Evolutionary conservation across 345 rosid genomes (phyloP), one percentile per base, ranked within the genome.

Genomic region (Pistacia integerrima): DNA sequence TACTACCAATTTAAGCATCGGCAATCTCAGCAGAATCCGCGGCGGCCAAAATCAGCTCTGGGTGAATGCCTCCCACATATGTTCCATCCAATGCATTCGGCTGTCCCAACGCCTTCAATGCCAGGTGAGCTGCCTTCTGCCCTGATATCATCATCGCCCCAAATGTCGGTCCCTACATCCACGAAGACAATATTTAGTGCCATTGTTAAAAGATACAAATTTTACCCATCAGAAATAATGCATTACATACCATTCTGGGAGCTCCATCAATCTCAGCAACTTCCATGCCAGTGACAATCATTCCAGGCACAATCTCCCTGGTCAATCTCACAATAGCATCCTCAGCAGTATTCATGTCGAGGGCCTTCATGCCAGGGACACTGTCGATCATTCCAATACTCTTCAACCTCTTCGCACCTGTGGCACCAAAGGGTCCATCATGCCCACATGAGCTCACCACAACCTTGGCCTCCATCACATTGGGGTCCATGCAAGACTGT

Each of bases 111-210:
- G 97, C 75, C 78, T 86, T 92, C 73, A 95, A 79, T 0, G 97
- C 98, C 52, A 92, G 88, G 51, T 93, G 99, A 10, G 89, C 99
- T 1, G 98, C 99, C 86, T 93, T 96, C 79, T 96, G 97, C 62
- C 99, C 97, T 0, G 97, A 96, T 54, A 96, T 89, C 98, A 92
- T 93, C 99, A 93, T 96, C 2, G 97, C 98, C 67, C 99, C 98
- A 59, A 93, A 96, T 0, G 99, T 93, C 65, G 98, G 99, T 35
- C 99, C 98, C 97, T 93, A 81, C 76, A 81, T 69, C 20, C 17
- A 66, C 5, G 20, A 16, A 25, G 4, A 17, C 46, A 0, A 33
- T 4, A 46, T 1, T 30, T 28, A 2, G 41, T 9, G 1, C 22
- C 49, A 14, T 18, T 18, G 41, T 8, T 16, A 33, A 61, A 61